Evolutionary conservation across 1,284 basidiomycete species (phyloP).

Genomic region (Leccinum fuscescens): DNA sequence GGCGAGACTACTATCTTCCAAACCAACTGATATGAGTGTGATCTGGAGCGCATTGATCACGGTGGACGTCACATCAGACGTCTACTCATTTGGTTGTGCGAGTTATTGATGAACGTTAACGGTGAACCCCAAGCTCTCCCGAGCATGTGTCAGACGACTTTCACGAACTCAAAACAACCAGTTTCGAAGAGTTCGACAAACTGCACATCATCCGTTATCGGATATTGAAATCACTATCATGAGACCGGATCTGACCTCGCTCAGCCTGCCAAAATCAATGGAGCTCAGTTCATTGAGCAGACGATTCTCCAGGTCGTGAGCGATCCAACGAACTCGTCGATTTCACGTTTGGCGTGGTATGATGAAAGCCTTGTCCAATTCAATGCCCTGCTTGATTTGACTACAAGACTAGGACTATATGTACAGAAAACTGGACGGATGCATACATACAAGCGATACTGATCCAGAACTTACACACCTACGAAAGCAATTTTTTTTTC

Average conservation of each 20-base stretch:
- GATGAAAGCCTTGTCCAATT: neutral
- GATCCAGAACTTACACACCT: neutral
- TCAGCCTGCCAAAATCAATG: neutral
- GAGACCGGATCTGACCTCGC: neutral
- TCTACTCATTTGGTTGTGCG: neutral
- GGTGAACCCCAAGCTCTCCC: neutral
- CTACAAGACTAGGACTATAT: neutral
- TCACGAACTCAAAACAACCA: slow-evolving; percentile 17
- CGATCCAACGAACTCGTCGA: neutral
- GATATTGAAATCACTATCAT: slow-evolving; percentile 29
- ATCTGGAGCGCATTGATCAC: neutral
- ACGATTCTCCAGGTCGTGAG: neutral
- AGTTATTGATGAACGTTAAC: neutral
- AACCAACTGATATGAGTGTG: neutral
- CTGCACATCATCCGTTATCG: slow-evolving; percentile 3
- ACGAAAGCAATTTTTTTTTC: neutral
- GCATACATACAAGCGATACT: neutral
- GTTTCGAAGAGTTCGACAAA: neutral
- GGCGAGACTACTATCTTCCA: neutral
- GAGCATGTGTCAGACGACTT: slow-evolving; percentile 1
- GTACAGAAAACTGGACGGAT: neutral
- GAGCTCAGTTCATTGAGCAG: neutral
- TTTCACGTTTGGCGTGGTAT: neutral
- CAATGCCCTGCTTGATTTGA: neutral
- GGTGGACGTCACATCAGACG: neutral